Conservation (phyloP, 2,329 filamentous ascomycete species). For the Aspergillaceae sp. region DNA sequence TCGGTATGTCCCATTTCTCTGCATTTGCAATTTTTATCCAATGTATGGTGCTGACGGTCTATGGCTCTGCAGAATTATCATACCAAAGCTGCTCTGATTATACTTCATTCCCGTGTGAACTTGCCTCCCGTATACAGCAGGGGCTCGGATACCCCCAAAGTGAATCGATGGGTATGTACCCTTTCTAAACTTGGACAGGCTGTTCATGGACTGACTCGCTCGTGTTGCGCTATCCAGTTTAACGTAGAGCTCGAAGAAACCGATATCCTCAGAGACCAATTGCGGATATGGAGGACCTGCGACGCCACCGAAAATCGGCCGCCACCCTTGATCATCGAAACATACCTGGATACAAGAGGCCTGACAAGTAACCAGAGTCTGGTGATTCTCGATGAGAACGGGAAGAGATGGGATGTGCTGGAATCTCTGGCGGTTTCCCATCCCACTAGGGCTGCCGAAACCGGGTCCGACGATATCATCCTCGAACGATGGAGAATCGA, state of each 20-base stretch:
- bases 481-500: slow-evolving; percentile 88
- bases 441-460: slow-evolving; percentile 37
- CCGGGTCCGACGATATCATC: slow-evolving; percentile 60
- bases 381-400: slow-evolving; percentile 77
- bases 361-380: slow-evolving; percentile 78
- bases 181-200: not conserved
- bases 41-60: too few species aligned
- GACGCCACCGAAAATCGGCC: slow-evolving; percentile 70
- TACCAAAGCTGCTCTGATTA: slow-evolving; percentile 74
- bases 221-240: slow-evolving; percentile 54
- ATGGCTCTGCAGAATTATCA: slow-evolving; percentile 65
- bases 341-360: slow-evolving; percentile 71
- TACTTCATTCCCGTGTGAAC: slow-evolving; percentile 71
- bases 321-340: slow-evolving; percentile 78
- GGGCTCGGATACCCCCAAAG: slow-evolving; percentile 52
- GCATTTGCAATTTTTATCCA: too few species aligned
- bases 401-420: slow-evolving; percentile 85
- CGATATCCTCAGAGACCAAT: slow-evolving; percentile 72
- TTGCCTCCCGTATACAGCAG: slow-evolving; percentile 52
- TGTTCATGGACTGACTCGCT: not conserved
- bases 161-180: slow-evolving; percentile 75
- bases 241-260: slow-evolving; percentile 92
- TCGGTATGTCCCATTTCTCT: slow-evolving; percentile 50
- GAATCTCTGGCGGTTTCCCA: slow-evolving; percentile 64
- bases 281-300: slow-evolving; percentile 71